These are phyloP conservation scores for Pseudisothecium myosuroides DNA, from an alignment of 225 moss, liverwort and hornwort genomes.

Conservation along the genomic window DNA sequence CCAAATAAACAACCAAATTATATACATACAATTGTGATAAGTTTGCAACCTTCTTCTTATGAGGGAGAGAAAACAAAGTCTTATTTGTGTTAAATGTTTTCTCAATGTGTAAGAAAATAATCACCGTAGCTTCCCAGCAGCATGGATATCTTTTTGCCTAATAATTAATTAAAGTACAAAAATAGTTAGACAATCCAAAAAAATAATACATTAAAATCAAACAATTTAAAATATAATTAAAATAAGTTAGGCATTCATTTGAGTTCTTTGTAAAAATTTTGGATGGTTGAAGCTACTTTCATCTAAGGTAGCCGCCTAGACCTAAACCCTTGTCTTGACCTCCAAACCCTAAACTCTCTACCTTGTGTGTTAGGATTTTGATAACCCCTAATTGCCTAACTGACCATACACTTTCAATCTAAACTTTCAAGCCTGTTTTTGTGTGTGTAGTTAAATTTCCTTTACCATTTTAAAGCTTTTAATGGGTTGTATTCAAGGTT, in stretches of 20 bases:
- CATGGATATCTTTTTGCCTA: background rate
- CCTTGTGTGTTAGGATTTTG: background rate
- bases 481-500: too few relatives aligned
- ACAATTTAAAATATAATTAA: background rate
- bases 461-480: too few relatives aligned
- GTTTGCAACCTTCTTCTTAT: background rate
- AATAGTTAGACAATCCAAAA: background rate
- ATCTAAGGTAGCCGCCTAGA: accelerated
- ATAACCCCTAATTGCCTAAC: too few relatives aligned
- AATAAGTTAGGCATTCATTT: background rate
- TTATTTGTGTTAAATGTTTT: background rate
- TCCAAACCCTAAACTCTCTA: background rate
- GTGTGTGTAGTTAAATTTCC: too few relatives aligned
- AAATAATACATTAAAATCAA: background rate
- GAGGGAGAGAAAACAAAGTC: too few relatives aligned
- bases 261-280: background rate
- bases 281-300: background rate
- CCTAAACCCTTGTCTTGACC: background rate
- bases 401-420: too few relatives aligned
- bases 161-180: background rate
- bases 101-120: background rate
- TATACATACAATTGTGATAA: background rate
- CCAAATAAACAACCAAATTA: background rate
- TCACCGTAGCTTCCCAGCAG: background rate
- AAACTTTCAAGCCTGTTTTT: too few relatives aligned